Evolutionary conservation across 2,329 filamentous ascomycete species (phyloP).

Genomic region (Exserohilum rostratum): DNA sequence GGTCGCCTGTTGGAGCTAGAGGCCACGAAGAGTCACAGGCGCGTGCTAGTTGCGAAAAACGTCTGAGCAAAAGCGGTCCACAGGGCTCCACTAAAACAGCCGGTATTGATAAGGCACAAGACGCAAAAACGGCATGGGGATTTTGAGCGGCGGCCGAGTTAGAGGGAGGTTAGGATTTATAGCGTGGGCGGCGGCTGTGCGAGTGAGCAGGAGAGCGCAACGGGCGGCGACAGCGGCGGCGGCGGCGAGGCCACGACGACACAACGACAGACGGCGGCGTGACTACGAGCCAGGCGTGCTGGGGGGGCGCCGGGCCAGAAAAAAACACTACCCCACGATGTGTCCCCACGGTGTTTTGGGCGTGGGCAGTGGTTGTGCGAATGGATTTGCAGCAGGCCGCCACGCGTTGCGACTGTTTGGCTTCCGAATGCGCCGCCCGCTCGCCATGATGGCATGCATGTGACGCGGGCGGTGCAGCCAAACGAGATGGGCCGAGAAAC

Average conservation of each 20-base stretch:
- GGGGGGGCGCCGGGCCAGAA: not conserved
- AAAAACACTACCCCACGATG: constrained; percentile 22
- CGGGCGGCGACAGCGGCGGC: not conserved
- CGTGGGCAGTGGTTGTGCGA: constrained; percentile 20
- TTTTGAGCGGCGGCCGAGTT: not conserved
- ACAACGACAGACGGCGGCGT: constrained; percentile 1
- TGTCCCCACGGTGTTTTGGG: constrained; percentile 17
- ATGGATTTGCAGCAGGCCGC: constrained; percentile 21
- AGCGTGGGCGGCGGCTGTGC: not conserved
- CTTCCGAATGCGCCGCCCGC: constrained; percentile 2
- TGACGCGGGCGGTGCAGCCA: constrained; percentile 11
- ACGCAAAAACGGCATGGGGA: not conserved
- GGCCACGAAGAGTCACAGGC: constrained; percentile 6
- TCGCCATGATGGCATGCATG: constrained; percentile 15
- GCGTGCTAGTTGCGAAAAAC: constrained; percentile 11
- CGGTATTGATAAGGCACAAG: constrained; percentile 14
- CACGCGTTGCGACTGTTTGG: constrained; percentile 17
- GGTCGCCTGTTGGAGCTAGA: constrained; percentile 1
- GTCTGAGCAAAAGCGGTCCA: constrained; percentile 16
- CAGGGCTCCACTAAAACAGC: constrained; percentile 19
- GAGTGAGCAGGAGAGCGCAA: not conserved
- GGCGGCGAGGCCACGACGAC: too few relatives aligned
- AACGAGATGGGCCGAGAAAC: constrained; percentile 13
- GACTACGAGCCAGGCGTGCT: not conserved
- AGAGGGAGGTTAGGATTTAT: constrained; percentile 1